A percentile compares a stretch with the other conserved stretches of the same genome.
These are phyloP conservation scores for Suillus sp. DNA, from an alignment of 768 basidiomycete genomes.

Conservation along the genomic window DNA sequence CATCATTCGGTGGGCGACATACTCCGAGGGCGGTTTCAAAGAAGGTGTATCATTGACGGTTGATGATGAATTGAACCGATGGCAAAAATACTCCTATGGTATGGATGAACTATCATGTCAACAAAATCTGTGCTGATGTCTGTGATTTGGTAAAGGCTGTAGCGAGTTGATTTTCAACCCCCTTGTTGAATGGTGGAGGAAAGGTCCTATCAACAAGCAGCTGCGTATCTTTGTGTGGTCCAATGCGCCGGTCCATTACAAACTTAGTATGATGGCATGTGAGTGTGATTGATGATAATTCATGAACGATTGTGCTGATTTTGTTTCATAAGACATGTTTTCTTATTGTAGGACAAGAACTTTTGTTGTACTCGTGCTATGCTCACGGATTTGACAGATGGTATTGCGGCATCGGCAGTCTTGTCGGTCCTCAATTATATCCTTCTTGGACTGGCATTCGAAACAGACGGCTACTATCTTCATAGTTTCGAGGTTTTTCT, in stretches of 20 bases:
- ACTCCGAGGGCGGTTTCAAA: constrained; percentile 80
- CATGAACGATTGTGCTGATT: background rate
- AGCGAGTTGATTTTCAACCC: constrained; percentile 85
- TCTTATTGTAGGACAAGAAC: constrained; percentile 39
- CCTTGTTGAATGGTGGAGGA: constrained; percentile 58
- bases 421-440: constrained; percentile 68
- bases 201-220: constrained; percentile 73
- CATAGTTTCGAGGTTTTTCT: constrained; percentile 75
- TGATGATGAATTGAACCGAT: constrained; percentile 83
- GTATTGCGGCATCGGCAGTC: constrained; percentile 62
- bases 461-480: constrained; percentile 69
- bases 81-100: constrained; percentile 85
- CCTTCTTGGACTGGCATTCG: constrained; percentile 64
- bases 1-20: constrained; percentile 56
- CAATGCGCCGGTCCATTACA: constrained; percentile 71
- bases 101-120: constrained; percentile 41
- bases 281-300: constrained; percentile 20
- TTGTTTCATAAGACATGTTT: constrained; percentile 37
- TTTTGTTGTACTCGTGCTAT: background rate
- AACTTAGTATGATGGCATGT: constrained; percentile 57
- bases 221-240: constrained; percentile 73
- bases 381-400: constrained; percentile 17
- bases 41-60: constrained; percentile 85
- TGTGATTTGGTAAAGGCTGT: constrained; percentile 45
- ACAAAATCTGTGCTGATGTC: constrained; percentile 4